Percentiles rank a stretch among this genome's conserved stretches.
Evolutionary conservation across 805 yeast species (phyloP).

Genomic region (Yamadazyma olivae): DNA sequence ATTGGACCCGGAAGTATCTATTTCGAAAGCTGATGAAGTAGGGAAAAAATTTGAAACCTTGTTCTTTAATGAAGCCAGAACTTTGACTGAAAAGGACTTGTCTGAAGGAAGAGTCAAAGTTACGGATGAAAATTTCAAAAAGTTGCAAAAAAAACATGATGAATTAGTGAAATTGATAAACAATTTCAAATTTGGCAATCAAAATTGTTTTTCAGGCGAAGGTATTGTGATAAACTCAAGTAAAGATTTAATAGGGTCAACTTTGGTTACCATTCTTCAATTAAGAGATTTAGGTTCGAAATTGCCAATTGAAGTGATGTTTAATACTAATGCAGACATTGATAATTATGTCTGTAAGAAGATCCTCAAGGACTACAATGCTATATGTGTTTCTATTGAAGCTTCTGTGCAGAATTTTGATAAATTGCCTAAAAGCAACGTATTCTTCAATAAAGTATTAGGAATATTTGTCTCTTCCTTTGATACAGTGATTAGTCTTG

Average conservation of each 20-base stretch:
- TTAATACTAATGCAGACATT: conserved; percentile 22
- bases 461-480: conserved; percentile 32
- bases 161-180: conserved; percentile 23
- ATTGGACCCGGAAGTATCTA: neutral
- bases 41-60: neutral
- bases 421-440: conserved; percentile 7
- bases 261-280: conserved; percentile 27
- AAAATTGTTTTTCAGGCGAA: conserved; percentile 23
- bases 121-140: neutral
- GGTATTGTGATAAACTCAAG: conserved; percentile 32
- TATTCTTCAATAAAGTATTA: conserved; percentile 26
- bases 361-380: conserved; percentile 59
- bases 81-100: neutral
- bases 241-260: conserved; percentile 21
- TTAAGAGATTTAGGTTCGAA: conserved; percentile 28
- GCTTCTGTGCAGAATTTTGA: conserved; percentile 23
- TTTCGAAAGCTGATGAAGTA: neutral
- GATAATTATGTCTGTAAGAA: conserved; percentile 34
- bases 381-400: conserved; percentile 53
- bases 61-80: neutral
- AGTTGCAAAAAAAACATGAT: conserved; percentile 18
- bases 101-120: neutral
- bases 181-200: conserved; percentile 21
- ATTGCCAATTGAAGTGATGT: conserved; percentile 33
- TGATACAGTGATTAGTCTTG: conserved; percentile 29